These are phyloP conservation scores for Cutaneotrichosporon sp. DNA, from an alignment of 1,284 basidiomycete species.

Conservation along the genomic window DNA sequence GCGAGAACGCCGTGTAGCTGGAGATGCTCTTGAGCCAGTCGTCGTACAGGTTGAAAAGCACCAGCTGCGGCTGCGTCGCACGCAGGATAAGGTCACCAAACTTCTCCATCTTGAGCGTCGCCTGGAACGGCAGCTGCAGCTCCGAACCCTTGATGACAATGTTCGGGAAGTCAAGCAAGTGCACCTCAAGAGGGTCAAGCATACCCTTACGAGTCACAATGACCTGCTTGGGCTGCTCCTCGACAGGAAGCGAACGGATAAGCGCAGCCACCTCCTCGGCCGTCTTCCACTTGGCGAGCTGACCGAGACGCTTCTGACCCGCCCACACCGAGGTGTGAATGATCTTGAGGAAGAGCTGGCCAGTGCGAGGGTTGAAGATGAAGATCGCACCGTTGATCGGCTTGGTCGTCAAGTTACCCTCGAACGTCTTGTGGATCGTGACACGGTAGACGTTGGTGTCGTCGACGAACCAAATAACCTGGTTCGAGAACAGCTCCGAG, in stretches of 20 bases:
- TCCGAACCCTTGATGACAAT: conserved; percentile 99
- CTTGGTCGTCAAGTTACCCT: conserved; percentile 99
- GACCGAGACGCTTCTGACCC: conserved; percentile 98
- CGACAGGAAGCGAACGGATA: conserved; percentile 92
- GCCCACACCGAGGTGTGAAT: conserved; percentile 99
- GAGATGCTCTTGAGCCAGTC: conserved; percentile 99
- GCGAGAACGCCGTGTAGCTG: conserved; percentile 97
- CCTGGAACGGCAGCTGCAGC: conserved; percentile 97
- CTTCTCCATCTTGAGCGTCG: conserved; percentile 99
- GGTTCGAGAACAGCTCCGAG: conserved; percentile 97
- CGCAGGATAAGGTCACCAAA: conserved; percentile 91
- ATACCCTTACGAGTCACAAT: conserved; percentile 99
- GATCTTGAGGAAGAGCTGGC: conserved; percentile 96
- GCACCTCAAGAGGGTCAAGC: conserved; percentile 97
- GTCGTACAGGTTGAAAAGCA: conserved; percentile 96
- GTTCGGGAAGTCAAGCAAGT: conserved; percentile 98
- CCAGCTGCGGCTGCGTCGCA: conserved; percentile 48
- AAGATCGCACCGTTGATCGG: conserved; percentile 99
- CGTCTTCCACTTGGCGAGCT: conserved; percentile 95
- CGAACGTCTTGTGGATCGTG: conserved; percentile 99
- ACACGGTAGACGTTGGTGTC: conserved; percentile 99
- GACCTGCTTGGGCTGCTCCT: conserved; percentile 99
- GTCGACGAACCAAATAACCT: conserved; percentile 99
- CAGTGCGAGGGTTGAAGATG: conserved; percentile 98
- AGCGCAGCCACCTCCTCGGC: conserved; percentile 99